Percentiles rank a stretch among this genome's conserved stretches.
These are phyloP conservation scores for Diaporthe sp. DNA, from an alignment of 2,329 filamentous ascomycete species.

Conservation along the genomic window DNA sequence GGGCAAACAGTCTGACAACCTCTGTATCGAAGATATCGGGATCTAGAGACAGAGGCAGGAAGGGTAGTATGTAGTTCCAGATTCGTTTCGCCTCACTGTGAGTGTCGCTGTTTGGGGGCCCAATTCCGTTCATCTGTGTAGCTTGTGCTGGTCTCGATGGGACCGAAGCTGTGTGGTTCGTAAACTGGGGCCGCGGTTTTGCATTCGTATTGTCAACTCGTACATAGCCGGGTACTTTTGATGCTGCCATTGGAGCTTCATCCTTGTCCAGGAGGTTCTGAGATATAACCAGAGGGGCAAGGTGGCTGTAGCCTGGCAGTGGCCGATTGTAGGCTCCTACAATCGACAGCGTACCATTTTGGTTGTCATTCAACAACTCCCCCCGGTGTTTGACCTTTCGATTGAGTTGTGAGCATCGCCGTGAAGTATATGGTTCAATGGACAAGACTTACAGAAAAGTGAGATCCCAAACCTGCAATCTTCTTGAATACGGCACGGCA, in stretches of 20 bases:
- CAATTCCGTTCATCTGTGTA: background rate
- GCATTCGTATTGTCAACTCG: background rate
- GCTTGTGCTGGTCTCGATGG: background rate
- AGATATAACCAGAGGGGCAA: slow-evolving; percentile 28
- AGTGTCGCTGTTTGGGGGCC: too few relatives aligned
- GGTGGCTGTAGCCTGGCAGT: slow-evolving; percentile 8
- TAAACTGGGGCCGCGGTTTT: background rate
- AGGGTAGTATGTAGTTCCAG: slow-evolving; percentile 39
- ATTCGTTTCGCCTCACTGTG: slow-evolving; percentile 22
- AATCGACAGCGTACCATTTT: slow-evolving; percentile 39
- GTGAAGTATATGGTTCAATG: background rate
- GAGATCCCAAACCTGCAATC: slow-evolving; percentile 41
- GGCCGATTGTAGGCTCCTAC: slow-evolving; percentile 32
- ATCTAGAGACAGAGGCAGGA: slow-evolving; percentile 20
- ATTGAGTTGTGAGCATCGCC: background rate
- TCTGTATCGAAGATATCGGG: background rate
- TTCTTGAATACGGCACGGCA: slow-evolving; percentile 43
- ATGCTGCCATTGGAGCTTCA: slow-evolving; percentile 29
- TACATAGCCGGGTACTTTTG: background rate
- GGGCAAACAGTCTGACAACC: slow-evolving; percentile 20
- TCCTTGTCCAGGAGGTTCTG: slow-evolving; percentile 25
- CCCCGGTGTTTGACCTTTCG: slow-evolving; percentile 35
- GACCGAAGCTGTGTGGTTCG: background rate
- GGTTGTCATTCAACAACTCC: slow-evolving; percentile 40
- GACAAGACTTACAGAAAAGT: slow-evolving; percentile 41